Base-by-base conservation (phyloP, 148 eudicot species). In the Rheum nobile region DNA sequence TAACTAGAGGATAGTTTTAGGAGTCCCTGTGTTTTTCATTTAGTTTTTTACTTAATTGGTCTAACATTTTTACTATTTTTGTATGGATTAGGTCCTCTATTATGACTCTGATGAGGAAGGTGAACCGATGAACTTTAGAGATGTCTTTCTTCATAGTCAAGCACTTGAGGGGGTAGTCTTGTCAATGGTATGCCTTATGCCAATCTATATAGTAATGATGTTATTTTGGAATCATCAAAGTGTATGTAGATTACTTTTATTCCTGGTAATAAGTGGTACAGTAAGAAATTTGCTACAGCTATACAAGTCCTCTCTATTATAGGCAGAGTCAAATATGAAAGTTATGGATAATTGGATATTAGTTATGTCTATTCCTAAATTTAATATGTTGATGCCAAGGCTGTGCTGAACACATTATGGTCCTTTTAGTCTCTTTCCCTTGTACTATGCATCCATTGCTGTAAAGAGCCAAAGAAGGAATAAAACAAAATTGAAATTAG, bases 141-240 rank as follows among this genome's bases (percentile, higher is more conserved):
- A 88, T 84, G 97, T 90, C 73, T 91, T 91, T 78, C 96, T 95
- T 68, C 86, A 88, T 72, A 95, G 99, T 81, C 97, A 95, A 80
- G 99, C 99, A 78, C 91, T 95, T 83, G 99, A 95, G 83, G 99
- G 99, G 59, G 90, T 91, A 76, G 82, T 90, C 35, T 83, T 95
- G 80, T 87, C 89, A 55, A 91, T 95, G 99, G 99, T 95, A 88
- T 76, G 91, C 68, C 44, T 34, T 17, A 17, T 1, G 29, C 29
- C 4, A 29, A 19, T 13, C 16, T 8, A 65, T 65, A n/a, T n/a
- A n/a, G n/a, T n/a, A 41, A 9, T 41, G 70, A 32, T 65, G 69
- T 14, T 31, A 32, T 65, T 65, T 65, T 32, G 41, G 39, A 65
- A 31, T 32, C 1, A 19, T 32, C 21, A 65, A 8, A 32, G 21